Evolutionary conservation across 768 basidiomycete species (phyloP).

Genomic region (Kwoniella heveanensis): DNA sequence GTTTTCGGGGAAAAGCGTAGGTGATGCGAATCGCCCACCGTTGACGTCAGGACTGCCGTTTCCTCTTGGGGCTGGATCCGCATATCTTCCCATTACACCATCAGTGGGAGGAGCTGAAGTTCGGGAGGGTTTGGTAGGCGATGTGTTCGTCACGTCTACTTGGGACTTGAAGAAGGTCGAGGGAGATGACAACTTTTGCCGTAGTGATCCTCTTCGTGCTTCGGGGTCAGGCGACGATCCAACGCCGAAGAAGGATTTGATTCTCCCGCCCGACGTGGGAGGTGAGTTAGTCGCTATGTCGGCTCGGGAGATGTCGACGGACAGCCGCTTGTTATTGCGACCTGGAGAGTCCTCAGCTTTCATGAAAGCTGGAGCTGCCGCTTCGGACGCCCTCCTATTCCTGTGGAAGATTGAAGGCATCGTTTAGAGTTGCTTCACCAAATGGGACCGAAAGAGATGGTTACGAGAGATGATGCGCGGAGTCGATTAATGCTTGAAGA

Average conservation of each 20-base stretch:
- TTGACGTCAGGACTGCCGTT: not conserved
- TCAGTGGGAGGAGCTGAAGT: not conserved
- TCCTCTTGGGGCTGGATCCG: slow-evolving; percentile 23
- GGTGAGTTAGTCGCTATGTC: slow-evolving; percentile 3
- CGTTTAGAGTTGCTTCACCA: not conserved
- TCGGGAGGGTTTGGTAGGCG: slow-evolving; percentile 10
- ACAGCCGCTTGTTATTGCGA: slow-evolving; percentile 19
- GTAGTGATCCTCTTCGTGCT: slow-evolving; percentile 15
- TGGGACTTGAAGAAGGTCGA: slow-evolving; percentile 27
- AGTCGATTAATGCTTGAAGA: too few species aligned
- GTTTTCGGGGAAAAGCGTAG: slow-evolving; percentile 33
- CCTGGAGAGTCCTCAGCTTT: slow-evolving; percentile 6
- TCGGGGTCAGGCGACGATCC: slow-evolving; percentile 17
- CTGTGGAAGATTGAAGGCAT: slow-evolving; percentile 46
- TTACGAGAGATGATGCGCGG: too few species aligned
- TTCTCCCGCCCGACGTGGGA: slow-evolving; percentile 23
- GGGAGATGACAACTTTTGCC: slow-evolving; percentile 26
- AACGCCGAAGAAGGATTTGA: slow-evolving; percentile 33
- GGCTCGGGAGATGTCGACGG: slow-evolving; percentile 15
- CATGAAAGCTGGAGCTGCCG: not conserved
- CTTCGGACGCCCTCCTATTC: slow-evolving; percentile 36
- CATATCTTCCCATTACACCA: slow-evolving; percentile 23
- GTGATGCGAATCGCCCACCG: slow-evolving; percentile 21
- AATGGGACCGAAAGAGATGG: not conserved
- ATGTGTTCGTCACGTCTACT: not conserved